phyloP scores from a whole-genome alignment of 306 rosid genomes.

The Fragaria ananassa region DNA sequence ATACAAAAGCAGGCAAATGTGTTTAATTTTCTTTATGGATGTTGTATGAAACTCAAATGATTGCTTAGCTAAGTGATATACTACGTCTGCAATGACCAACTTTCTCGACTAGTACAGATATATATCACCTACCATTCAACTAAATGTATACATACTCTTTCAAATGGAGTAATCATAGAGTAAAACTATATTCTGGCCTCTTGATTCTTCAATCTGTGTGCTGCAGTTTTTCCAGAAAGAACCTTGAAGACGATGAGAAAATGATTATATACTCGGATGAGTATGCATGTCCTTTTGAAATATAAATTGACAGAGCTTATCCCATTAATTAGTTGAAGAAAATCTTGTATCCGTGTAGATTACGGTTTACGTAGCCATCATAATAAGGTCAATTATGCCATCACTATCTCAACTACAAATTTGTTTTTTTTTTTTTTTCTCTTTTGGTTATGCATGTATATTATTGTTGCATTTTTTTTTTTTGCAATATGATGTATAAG shows the following conservation, averaged over 20 bases:
- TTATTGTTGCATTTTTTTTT: not conserved
- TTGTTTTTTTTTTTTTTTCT: not conserved
- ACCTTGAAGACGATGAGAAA: not conserved
- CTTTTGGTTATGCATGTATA: not conserved
- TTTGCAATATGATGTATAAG: no score
- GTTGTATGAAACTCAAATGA: slow-evolving; percentile 9
- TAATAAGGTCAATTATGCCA: not conserved
- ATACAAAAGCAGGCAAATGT: not conserved
- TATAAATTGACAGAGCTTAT: not conserved
- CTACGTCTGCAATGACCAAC: not conserved
- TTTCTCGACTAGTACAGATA: not conserved
- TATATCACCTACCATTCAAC: not conserved
- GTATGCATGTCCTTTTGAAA: not conserved
- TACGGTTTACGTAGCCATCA: not conserved
- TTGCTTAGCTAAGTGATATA: not conserved
- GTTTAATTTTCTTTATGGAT: not conserved
- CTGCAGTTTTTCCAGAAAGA: not conserved
- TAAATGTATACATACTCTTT: no score
- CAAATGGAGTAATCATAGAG: not conserved
- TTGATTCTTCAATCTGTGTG: not conserved
- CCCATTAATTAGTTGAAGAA: not conserved
- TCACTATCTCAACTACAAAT: not conserved
- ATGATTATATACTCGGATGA: not conserved
- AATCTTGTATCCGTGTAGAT: not conserved
- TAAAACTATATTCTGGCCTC: no score